Percentiles rank a stretch among this genome's conserved stretches.
phyloP scores from a whole-genome alignment of 2,329 filamentous ascomycete species.

The Claviceps sp. region DNA sequence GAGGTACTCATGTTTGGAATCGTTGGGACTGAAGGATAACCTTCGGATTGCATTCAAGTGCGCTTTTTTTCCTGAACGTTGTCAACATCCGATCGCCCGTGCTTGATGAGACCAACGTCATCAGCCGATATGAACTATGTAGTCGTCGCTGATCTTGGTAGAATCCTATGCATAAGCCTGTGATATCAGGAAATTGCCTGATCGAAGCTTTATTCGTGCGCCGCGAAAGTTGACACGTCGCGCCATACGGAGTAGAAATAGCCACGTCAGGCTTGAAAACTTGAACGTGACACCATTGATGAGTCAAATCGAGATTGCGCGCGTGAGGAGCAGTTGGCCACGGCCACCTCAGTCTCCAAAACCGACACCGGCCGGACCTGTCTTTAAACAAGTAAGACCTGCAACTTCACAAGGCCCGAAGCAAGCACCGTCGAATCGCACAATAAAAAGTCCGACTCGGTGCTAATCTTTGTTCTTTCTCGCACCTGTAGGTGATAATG shows the following conservation, averaged over 20 bases:
- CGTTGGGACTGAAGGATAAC: too few relatives aligned
- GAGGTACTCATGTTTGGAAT: too few relatives aligned
- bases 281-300: slow-evolving; percentile 44
- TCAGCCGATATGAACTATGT: too few relatives aligned
- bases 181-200: slow-evolving; percentile 5
- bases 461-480: slow-evolving; percentile 19
- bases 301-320: slow-evolving; percentile 30
- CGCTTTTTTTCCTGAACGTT: too few relatives aligned
- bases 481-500: neutral
- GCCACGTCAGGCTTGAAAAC: slow-evolving; percentile 30
- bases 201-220: slow-evolving; percentile 16
- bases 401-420: slow-evolving; percentile 52
- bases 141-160: slow-evolving; percentile 8
- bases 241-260: slow-evolving; percentile 51
- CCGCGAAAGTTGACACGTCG: slow-evolving; percentile 53
- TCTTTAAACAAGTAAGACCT: neutral
- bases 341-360: slow-evolving; percentile 38
- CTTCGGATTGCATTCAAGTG: too few relatives aligned
- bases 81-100: too few relatives aligned
- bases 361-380: slow-evolving; percentile 13
- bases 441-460: slow-evolving; percentile 52
- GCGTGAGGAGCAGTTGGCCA: slow-evolving; percentile 13
- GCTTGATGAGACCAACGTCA: too few relatives aligned
- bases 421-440: slow-evolving; percentile 16
- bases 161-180: slow-evolving; percentile 24